Evolutionary conservation across 1,284 basidiomycete species (phyloP).

Genomic region (Blastosporella zonata): DNA sequence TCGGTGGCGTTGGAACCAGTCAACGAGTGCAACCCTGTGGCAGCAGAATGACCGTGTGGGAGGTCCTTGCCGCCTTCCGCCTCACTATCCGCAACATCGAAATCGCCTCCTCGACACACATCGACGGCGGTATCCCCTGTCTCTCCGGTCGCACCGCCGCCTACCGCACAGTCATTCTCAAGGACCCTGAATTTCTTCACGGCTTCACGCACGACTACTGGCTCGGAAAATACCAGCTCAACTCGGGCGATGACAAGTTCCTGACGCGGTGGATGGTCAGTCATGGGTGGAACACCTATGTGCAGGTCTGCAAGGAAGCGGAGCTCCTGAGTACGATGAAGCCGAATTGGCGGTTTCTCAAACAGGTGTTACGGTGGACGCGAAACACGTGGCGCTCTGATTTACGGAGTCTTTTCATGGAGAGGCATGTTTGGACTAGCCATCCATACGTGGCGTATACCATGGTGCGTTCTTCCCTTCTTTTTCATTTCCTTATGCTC

Average conservation of each 20-base stretch:
- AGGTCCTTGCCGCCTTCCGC: slow-evolving; percentile 88
- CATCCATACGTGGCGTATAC: slow-evolving; percentile 92
- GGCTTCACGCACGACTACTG: slow-evolving; percentile 93
- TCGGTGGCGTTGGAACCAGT: slow-evolving; percentile 88
- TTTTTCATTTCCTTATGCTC: slow-evolving; percentile 3
- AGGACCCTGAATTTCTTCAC: slow-evolving; percentile 88
- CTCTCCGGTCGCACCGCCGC: slow-evolving; percentile 89
- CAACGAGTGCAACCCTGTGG: slow-evolving; percentile 85
- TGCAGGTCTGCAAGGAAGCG: slow-evolving; percentile 88
- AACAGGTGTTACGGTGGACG: slow-evolving; percentile 91
- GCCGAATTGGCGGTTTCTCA: slow-evolving; percentile 91
- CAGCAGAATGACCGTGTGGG: slow-evolving; percentile 84
- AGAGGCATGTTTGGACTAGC: slow-evolving; percentile 81
- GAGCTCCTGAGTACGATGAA: slow-evolving; percentile 93
- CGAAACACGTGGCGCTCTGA: slow-evolving; percentile 92
- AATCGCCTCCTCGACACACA: slow-evolving; percentile 84
- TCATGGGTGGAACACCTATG: slow-evolving; percentile 91
- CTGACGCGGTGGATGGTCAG: slow-evolving; percentile 95
- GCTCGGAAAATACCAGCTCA: slow-evolving; percentile 90
- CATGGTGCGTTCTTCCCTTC: slow-evolving; percentile 53
- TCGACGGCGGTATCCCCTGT: slow-evolving; percentile 89
- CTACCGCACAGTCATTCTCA: slow-evolving; percentile 89
- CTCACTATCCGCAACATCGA: slow-evolving; percentile 92
- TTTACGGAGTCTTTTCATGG: slow-evolving; percentile 83
- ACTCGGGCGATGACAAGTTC: slow-evolving; percentile 93